These are phyloP conservation scores for Sporopachydermia cereana DNA, from an alignment of 1,139 yeast species.

Conservation along the genomic window DNA sequence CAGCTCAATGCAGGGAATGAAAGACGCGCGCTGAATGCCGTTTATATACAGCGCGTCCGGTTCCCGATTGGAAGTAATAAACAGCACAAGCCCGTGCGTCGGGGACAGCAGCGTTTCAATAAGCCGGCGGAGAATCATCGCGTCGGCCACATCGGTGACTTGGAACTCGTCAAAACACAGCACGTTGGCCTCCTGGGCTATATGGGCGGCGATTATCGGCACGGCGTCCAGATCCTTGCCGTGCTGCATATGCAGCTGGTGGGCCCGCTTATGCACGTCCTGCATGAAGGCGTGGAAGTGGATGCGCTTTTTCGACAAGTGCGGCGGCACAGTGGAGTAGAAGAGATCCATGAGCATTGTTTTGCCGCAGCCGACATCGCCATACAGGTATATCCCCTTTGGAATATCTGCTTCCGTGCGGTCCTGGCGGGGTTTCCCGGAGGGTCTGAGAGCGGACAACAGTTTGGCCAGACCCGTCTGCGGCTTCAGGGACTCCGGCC, in stretches of 20 bases:
- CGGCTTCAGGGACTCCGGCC: conserved; percentile 35
- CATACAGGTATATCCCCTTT: conserved; percentile 80
- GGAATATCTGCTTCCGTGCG: conserved; percentile 30
- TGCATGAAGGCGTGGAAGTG: conserved; percentile 99
- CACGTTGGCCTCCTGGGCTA: conserved; percentile 64
- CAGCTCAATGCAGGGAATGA: conserved; percentile 81
- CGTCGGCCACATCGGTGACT: conserved; percentile 96
- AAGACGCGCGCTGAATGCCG: conserved; percentile 86
- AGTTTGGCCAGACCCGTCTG: conserved; percentile 33
- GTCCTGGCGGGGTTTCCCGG: conserved; percentile 9
- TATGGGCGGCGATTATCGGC: conserved; percentile 74
- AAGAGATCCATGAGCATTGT: conserved; percentile 97
- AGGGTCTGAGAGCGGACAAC: conserved; percentile 16
- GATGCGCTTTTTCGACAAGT: conserved; percentile 63
- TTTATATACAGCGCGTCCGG: conserved; percentile 88
- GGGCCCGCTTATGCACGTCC: conserved; percentile 76
- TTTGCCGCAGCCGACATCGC: conserved; percentile 97
- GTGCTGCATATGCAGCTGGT: conserved; percentile 53
- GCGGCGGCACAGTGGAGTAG: conserved; percentile 68
- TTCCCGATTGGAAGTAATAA: conserved; percentile 90
- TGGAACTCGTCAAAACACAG: conserved; percentile 87
- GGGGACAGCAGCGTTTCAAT: conserved; percentile 48
- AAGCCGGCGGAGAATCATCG: conserved; percentile 80
- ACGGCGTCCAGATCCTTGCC: conserved; percentile 69
- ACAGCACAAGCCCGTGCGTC: conserved; percentile 71